phyloP scores from a whole-genome alignment of 805 yeast genomes.

The Kregervanrija delftensis region DNA sequence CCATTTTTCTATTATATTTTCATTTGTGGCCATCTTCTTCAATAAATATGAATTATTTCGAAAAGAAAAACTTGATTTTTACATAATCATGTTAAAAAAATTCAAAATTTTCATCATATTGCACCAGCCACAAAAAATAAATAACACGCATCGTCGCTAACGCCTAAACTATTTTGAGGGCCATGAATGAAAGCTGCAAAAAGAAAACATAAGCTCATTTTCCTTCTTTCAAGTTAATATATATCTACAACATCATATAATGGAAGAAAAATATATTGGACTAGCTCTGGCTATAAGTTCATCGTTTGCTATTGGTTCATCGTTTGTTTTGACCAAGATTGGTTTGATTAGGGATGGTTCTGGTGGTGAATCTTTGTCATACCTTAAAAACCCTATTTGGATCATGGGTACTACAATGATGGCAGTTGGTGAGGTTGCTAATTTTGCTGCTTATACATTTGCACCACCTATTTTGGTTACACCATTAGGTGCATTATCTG shows the following conservation, averaged over 20 bases:
- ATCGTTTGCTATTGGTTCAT: slow-evolving; percentile 84
- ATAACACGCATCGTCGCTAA: too few relatives aligned
- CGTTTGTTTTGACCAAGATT: slow-evolving; percentile 82
- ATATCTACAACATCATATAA: slow-evolving; percentile 5
- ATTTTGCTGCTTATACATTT: slow-evolving; percentile 91
- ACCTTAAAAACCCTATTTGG: slow-evolving; percentile 83
- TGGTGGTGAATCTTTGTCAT: slow-evolving; percentile 68
- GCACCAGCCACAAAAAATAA: too few relatives aligned
- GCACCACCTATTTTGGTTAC: slow-evolving; percentile 92
- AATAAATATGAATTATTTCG: too few relatives aligned
- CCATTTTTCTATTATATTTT: too few relatives aligned
- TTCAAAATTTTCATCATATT: too few relatives aligned
- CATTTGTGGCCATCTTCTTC: too few relatives aligned
- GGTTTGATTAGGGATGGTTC: slow-evolving; percentile 67
- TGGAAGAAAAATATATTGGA: slow-evolving; percentile 86
- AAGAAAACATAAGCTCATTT: too few relatives aligned
- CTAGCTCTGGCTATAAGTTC: slow-evolving; percentile 81
- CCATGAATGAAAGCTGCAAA: too few relatives aligned
- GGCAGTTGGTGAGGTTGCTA: slow-evolving; percentile 90
- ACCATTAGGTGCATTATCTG: slow-evolving; percentile 85
- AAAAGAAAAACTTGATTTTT: too few relatives aligned
- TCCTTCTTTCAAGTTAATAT: neutral
- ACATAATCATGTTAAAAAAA: too few relatives aligned
- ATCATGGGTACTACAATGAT: slow-evolving; percentile 87
- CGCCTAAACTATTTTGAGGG: too few relatives aligned